phyloP scores from a whole-genome alignment of 768 basidiomycete genomes.

The Galerina sulciceps region DNA sequence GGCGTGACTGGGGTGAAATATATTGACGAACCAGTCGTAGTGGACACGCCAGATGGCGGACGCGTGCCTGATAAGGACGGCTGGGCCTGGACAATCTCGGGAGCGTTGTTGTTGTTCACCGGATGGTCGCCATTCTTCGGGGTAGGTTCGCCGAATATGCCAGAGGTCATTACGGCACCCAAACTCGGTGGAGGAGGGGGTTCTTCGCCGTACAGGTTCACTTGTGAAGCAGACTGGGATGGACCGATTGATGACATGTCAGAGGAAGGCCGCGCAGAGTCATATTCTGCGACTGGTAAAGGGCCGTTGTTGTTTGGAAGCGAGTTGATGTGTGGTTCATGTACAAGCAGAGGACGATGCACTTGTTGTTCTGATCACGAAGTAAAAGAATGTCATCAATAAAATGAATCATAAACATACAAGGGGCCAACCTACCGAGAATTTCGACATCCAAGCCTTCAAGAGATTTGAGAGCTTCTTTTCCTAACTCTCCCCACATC shows the following conservation, averaged over 20 bases:
- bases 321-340: not conserved
- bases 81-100: constrained; percentile 3
- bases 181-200: constrained; percentile 12
- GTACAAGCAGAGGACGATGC: not conserved
- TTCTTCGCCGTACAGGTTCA: constrained; percentile 42
- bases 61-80: constrained; percentile 6
- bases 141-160: constrained; percentile 11
- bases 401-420: not conserved
- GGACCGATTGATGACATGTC: constrained; percentile 71
- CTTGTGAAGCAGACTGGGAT: constrained; percentile 80
- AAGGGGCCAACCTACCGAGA: constrained; percentile 2
- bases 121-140: constrained; percentile 3
- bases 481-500: constrained; percentile 71
- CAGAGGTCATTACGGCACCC: constrained; percentile 18
- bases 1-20: constrained; percentile 19
- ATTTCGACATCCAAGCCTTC: constrained; percentile 36
- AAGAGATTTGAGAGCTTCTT: constrained; percentile 53
- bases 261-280: constrained; percentile 40
- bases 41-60: constrained; percentile 15
- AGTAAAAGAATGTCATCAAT: constrained; percentile 10
- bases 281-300: not conserved
- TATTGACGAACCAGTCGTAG: constrained; percentile 18
- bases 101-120: not conserved
- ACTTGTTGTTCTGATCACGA: constrained; percentile 3
- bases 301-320: not conserved